Percentiles rank a stretch among this genome's conserved stretches.
Evolutionary conservation across 108 stramenopile genomes (phyloP).

Genomic region (Stephanodiscus minutulus): DNA sequence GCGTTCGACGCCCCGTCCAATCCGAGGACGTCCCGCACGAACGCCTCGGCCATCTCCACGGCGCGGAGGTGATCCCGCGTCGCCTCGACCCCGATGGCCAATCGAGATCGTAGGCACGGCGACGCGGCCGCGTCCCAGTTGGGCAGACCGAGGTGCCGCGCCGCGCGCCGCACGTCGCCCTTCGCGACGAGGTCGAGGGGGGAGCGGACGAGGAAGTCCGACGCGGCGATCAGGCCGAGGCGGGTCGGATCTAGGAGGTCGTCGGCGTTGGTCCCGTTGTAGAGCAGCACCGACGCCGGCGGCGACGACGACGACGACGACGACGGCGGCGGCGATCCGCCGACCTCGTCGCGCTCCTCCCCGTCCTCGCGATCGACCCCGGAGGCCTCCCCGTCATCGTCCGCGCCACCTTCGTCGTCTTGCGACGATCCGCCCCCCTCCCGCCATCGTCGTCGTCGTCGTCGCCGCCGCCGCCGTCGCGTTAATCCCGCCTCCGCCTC

Average conservation of each 20-base stretch:
- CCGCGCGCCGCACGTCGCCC: slow-evolving; percentile 67
- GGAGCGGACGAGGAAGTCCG: slow-evolving; percentile 73
- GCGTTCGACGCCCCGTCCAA: slow-evolving; percentile 57
- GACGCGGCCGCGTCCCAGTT: slow-evolving; percentile 94
- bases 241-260: slow-evolving; percentile 88
- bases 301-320: background rate
- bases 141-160: slow-evolving; percentile 74
- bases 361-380: no score
- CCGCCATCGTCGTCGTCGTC: no score
- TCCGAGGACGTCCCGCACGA: slow-evolving; percentile 52
- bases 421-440: no score
- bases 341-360: no score
- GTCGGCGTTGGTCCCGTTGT: slow-evolving; percentile 95
- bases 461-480: no score
- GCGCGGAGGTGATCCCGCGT: slow-evolving; percentile 68
- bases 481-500: no score
- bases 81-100: slow-evolving; percentile 90
- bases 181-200: slow-evolving; percentile 81
- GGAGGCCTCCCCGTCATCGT: no score
- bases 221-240: slow-evolving; percentile 76
- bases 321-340: no score
- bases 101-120: slow-evolving; percentile 88
- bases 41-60: slow-evolving; percentile 73
- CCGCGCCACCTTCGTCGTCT: background rate
- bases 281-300: slow-evolving; percentile 52